Evolutionary conservation across 23 red algal species (phyloP).

Genomic region (Gracilaria domingensis): DNA sequence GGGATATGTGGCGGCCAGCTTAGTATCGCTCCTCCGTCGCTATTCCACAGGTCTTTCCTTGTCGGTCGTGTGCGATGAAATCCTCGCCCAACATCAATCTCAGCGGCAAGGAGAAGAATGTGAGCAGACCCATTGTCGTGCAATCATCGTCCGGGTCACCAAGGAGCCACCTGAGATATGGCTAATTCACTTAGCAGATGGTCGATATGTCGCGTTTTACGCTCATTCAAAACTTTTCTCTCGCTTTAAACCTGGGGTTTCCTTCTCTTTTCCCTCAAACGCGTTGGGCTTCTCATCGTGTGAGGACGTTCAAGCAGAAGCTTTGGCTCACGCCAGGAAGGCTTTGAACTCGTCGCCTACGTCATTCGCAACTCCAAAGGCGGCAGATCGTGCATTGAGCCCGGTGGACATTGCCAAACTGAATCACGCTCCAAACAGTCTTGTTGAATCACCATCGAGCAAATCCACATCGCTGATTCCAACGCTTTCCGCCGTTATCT

Average conservation of each 20-base stretch:
- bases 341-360: neutral
- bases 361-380: neutral
- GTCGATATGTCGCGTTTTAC: conserved; percentile 35
- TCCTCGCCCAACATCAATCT: neutral
- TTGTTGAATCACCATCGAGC: conserved; percentile 14
- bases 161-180: conserved; percentile 40
- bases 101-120: neutral
- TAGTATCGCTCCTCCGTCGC: conserved; percentile 25
- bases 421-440: neutral
- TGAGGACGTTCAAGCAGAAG: neutral
- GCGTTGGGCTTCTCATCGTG: neutral
- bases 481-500: neutral
- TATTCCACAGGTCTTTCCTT: conserved; percentile 48
- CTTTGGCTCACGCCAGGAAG: neutral
- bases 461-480: neutral
- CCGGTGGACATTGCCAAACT: conserved; percentile 42
- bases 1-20: conserved; percentile 18
- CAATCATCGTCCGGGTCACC: conserved; percentile 5
- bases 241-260: conserved; percentile 23
- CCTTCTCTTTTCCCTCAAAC: neutral
- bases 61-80: conserved; percentile 41
- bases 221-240: conserved; percentile 23
- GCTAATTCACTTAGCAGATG: conserved; percentile 29
- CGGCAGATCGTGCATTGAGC: conserved; percentile 3
- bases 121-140: neutral